Percentiles rank a stretch among this genome's conserved stretches.
These are phyloP conservation scores for Termitomyces sp. DNA, from an alignment of 1,284 basidiomycete genomes.

Conservation along the genomic window DNA sequence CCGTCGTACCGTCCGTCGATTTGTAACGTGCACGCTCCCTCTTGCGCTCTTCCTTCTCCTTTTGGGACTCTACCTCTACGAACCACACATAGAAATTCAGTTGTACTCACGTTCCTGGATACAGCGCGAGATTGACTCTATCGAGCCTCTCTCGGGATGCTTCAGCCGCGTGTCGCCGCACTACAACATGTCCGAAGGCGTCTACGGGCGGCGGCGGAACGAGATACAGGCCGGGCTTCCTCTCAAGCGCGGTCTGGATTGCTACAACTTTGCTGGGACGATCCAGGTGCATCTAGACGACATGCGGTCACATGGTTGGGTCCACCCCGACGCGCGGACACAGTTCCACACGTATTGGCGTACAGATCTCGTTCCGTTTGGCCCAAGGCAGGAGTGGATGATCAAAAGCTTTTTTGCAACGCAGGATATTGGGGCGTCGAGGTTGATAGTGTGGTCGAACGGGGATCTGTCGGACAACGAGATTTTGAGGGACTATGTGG, in stretches of 20 bases:
- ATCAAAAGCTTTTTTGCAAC: constrained; percentile 89
- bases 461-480: constrained; percentile 60
- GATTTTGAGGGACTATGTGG: constrained; percentile 58
- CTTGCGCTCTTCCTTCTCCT: constrained; percentile 36
- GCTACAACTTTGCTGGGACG: constrained; percentile 84
- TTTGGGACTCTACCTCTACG: constrained; percentile 53
- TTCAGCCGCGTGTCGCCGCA: constrained; percentile 60
- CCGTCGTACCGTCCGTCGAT: constrained; percentile 22
- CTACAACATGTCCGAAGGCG: constrained; percentile 66
- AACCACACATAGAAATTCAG: constrained; percentile 78
- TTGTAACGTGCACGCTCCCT: constrained; percentile 26
- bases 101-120: constrained; percentile 78
- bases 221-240: constrained; percentile 76
- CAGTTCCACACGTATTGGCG: constrained; percentile 91
- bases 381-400: constrained; percentile 79
- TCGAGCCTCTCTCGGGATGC: constrained; percentile 66
- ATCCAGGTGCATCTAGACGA: constrained; percentile 35
- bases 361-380: constrained; percentile 74
- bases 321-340: constrained; percentile 41
- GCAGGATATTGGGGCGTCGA: constrained; percentile 62
- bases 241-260: constrained; percentile 76
- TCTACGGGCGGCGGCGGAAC: constrained; percentile 56
- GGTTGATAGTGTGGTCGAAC: constrained; percentile 85
- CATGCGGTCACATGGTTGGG: constrained; percentile 14
- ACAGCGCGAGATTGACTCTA: constrained; percentile 56